Conservation (phyloP, 2,329 filamentous ascomycete species). For the Diaporthe vexans region DNA sequence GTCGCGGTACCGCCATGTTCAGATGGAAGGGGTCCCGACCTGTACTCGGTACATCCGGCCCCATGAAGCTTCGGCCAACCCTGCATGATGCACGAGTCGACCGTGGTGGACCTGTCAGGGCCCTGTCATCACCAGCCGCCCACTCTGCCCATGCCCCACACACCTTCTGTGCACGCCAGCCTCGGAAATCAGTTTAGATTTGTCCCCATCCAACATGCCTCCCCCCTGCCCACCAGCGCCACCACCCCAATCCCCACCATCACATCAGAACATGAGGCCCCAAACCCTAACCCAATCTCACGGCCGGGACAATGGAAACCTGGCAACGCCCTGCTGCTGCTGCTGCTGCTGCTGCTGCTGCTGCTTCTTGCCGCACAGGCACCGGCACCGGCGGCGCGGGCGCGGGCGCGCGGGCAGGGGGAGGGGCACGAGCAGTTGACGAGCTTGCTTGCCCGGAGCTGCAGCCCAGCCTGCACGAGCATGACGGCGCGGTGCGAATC, state of each 20-base stretch:
- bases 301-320: slow-evolving; percentile 9
- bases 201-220: slow-evolving; percentile 24
- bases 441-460: neutral
- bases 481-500: slow-evolving; percentile 26
- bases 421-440: neutral
- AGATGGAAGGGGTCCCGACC: slow-evolving; percentile 30
- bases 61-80: slow-evolving; percentile 38
- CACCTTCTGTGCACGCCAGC: slow-evolving; percentile 25
- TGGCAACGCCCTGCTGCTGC: neutral
- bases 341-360: neutral
- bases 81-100: slow-evolving; percentile 43
- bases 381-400: neutral
- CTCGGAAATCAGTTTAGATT: slow-evolving; percentile 33
- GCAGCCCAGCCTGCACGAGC: slow-evolving; percentile 7
- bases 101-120: slow-evolving; percentile 39
- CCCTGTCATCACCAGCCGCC: slow-evolving; percentile 41
- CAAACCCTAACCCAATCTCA: slow-evolving; percentile 42
- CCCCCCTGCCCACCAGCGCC: neutral
- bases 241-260: neutral
- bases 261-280: neutral
- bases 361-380: too few relatives aligned
- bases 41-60: slow-evolving; percentile 38
- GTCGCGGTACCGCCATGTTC: slow-evolving; percentile 31
- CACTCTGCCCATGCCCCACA: slow-evolving; percentile 24
- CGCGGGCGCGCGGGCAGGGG: slow-evolving; percentile 15